These are phyloP conservation scores for Colletotrichum lentis DNA, from an alignment of 2,329 filamentous ascomycete genomes.

Conservation along the genomic window DNA sequence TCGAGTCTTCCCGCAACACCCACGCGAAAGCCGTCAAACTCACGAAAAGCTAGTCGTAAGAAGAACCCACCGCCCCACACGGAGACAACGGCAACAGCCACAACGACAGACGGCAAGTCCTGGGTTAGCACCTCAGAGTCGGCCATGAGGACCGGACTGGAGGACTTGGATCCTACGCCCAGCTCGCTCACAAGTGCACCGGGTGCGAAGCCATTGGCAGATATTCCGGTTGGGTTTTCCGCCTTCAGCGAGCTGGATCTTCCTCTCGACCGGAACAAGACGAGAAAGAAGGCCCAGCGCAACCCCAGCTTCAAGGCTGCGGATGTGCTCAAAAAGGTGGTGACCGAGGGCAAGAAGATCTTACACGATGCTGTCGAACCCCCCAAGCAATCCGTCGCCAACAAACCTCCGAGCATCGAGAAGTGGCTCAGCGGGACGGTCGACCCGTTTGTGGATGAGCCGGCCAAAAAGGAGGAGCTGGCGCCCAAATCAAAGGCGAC, in stretches of 20 bases:
- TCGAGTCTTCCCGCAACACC: slow-evolving; percentile 50
- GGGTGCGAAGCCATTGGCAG: slow-evolving; percentile 62
- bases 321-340: slow-evolving; percentile 70
- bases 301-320: slow-evolving; percentile 67
- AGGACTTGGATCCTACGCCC: slow-evolving; percentile 50
- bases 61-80: slow-evolving; percentile 21
- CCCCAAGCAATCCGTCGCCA: slow-evolving; percentile 57
- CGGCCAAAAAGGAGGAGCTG: slow-evolving; percentile 35
- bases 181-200: slow-evolving; percentile 45
- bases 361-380: slow-evolving; percentile 68
- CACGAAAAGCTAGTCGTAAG: slow-evolving; percentile 29
- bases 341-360: slow-evolving; percentile 71
- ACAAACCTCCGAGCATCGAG: slow-evolving; percentile 70
- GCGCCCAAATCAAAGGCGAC: slow-evolving; percentile 46
- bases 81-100: not conserved
- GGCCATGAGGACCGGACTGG: slow-evolving; percentile 32
- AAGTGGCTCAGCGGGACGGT: slow-evolving; percentile 71
- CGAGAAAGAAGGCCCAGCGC: slow-evolving; percentile 57
- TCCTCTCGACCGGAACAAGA: slow-evolving; percentile 54
- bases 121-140: slow-evolving; percentile 44
- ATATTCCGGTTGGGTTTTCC: slow-evolving; percentile 70
- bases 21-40: slow-evolving; percentile 40
- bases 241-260: slow-evolving; percentile 73
- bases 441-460: slow-evolving; percentile 66
- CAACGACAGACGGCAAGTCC: slow-evolving; percentile 42